These are phyloP conservation scores for Polytrichum formosum DNA, from an alignment of 225 moss, liverwort and hornwort genomes.

Conservation along the genomic window DNA sequence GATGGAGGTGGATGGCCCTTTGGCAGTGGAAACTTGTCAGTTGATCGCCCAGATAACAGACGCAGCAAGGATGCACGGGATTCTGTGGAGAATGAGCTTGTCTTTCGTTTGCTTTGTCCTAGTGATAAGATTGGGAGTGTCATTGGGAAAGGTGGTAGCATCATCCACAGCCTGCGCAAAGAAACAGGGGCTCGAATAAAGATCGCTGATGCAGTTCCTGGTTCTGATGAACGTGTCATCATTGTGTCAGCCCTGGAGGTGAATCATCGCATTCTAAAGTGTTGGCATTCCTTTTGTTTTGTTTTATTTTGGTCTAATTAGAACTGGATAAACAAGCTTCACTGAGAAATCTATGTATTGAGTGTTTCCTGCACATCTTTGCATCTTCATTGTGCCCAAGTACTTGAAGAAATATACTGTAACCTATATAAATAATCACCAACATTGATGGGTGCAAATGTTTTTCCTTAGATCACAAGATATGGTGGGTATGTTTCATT, in stretches of 20 bases:
- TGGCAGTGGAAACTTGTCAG: constrained; percentile 47
- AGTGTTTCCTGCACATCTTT: too few relatives aligned
- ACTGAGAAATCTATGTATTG: too few relatives aligned
- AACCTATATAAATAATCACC: too few relatives aligned
- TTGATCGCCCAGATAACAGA: constrained; percentile 44
- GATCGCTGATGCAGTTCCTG: constrained; percentile 92
- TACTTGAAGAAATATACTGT: not conserved
- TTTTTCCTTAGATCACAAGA: too few relatives aligned
- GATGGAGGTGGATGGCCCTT: constrained; percentile 60
- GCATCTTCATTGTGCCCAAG: not conserved
- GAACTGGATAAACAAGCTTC: too few relatives aligned
- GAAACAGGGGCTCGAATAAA: constrained; percentile 99
- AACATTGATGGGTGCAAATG: too few relatives aligned
- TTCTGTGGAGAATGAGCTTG: constrained; percentile 75
- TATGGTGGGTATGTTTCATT: too few relatives aligned
- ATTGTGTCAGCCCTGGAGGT: constrained; percentile 94
- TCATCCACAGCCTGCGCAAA: constrained; percentile 83
- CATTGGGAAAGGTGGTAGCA: constrained; percentile 93
- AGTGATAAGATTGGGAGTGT: constrained; percentile 98
- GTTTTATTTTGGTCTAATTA: not conserved
- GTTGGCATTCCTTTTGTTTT: not conserved
- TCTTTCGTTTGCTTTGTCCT: constrained; percentile 90
- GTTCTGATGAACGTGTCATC: constrained; percentile 95
- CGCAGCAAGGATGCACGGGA: constrained; percentile 45
- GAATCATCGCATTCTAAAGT: not conserved